Evolutionary conservation across 495 filamentous ascomycete genomes (phyloP).

Genomic region (Aspergillus incahuasiensis): DNA sequence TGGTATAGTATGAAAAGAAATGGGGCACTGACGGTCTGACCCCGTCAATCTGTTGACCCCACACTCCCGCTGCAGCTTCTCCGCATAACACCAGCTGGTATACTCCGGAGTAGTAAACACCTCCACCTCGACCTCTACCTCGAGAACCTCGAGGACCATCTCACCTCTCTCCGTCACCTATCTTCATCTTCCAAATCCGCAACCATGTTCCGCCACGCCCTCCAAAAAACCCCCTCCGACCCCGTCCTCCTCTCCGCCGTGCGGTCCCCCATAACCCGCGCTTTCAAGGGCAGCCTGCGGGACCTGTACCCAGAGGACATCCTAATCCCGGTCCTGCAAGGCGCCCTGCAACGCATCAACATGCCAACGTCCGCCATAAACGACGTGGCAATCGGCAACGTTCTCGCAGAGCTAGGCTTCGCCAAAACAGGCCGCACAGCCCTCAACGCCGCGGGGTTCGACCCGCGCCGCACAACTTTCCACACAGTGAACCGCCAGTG

Average conservation of each 20-base stretch:
- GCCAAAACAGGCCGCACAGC: slow-evolving; percentile 79
- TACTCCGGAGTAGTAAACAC: no score
- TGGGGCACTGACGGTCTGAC: background rate
- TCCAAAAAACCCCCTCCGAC: slow-evolving; percentile 59
- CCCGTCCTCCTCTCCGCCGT: slow-evolving; percentile 79
- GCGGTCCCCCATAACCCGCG: slow-evolving; percentile 68
- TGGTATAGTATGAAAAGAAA: background rate
- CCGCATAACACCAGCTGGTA: background rate
- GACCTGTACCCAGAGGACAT: slow-evolving; percentile 79
- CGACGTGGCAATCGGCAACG: slow-evolving; percentile 76
- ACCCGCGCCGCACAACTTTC: slow-evolving; percentile 69
- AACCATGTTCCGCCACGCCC: slow-evolving; percentile 20
- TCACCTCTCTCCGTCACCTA: background rate
- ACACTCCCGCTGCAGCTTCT: no score
- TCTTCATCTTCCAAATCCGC: background rate
- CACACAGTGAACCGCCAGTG: slow-evolving; percentile 82
- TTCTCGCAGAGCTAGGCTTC: slow-evolving; percentile 73
- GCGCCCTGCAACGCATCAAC: slow-evolving; percentile 50
- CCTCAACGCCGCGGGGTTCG: slow-evolving; percentile 73
- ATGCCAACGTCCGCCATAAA: slow-evolving; percentile 52
- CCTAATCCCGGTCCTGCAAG: slow-evolving; percentile 51
- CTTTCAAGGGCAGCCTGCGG: slow-evolving; percentile 74
- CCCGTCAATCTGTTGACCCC: no score
- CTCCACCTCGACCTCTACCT: no score
- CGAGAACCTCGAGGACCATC: no score